Evolutionary conservation across 1,139 yeast genomes (phyloP).

Genomic region (Debaryomyces udenii): DNA sequence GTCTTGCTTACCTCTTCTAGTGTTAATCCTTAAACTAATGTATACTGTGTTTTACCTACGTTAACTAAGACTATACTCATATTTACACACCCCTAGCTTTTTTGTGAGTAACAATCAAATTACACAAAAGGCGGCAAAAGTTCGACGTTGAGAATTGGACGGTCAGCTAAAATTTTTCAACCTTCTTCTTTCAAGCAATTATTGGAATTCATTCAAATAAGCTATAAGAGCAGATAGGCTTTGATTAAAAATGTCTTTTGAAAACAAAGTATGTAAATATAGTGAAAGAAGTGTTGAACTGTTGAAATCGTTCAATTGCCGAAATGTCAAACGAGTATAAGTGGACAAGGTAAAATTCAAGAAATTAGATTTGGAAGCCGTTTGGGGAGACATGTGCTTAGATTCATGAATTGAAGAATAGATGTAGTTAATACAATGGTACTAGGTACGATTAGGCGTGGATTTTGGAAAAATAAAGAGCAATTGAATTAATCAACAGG

Average conservation of each 20-base stretch:
- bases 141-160: conserved; percentile 18
- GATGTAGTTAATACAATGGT: too few species aligned
- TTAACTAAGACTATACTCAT: conserved; percentile 8
- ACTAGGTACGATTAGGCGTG: too few species aligned
- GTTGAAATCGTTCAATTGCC: conserved; percentile 3
- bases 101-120: conserved; percentile 4
- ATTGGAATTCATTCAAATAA: conserved; percentile 9
- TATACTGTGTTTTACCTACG: conserved; percentile 6
- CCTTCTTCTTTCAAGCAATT: conserved; percentile 12
- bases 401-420: too few species aligned
- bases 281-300: not conserved
- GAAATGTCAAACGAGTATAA: conserved; percentile 3
- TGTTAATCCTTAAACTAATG: not conserved
- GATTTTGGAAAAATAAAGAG: too few species aligned
- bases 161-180: conserved; percentile 24
- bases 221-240: conserved; percentile 8
- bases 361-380: too few species aligned
- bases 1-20: not conserved
- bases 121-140: conserved; percentile 13
- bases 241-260: conserved; percentile 44
- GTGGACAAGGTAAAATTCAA: too few species aligned
- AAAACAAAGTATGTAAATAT: conserved; percentile 49
- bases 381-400: too few species aligned
- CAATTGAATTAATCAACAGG: not conserved
- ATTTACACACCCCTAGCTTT: conserved; percentile 10